Percentiles rank a stretch among this genome's conserved stretches.
Conservation (phyloP, 2,329 filamentous ascomycete genomes). For the Fusarium devonianum region DNA sequence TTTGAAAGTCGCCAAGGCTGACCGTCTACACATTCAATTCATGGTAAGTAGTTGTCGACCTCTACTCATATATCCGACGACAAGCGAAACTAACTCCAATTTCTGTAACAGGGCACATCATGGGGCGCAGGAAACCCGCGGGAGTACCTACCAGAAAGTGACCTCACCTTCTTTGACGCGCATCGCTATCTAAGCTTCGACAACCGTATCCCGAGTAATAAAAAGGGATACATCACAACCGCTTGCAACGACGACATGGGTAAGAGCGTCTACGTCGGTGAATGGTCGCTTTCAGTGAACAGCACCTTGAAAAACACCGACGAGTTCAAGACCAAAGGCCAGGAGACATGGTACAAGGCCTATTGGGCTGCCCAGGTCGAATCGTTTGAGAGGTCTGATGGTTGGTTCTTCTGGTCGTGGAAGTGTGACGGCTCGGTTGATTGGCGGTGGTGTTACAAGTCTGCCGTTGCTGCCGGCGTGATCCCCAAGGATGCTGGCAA, state of each 20-base stretch:
- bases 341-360: constrained; percentile 59
- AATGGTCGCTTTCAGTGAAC: constrained; percentile 64
- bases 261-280: constrained; percentile 60
- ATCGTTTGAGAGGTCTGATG: constrained; percentile 60
- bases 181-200: constrained; percentile 67
- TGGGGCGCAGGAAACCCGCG: constrained; percentile 66
- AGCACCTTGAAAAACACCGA: constrained; percentile 54
- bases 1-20: constrained; percentile 50
- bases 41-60: too few relatives aligned
- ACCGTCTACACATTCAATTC: constrained; percentile 60
- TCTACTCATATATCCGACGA: too few relatives aligned
- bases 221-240: constrained; percentile 58
- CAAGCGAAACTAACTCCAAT: too few relatives aligned
- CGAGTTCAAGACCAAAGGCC: constrained; percentile 52
- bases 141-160: constrained; percentile 51
- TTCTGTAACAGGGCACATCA: constrained; percentile 4
- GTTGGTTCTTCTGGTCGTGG: constrained; percentile 70
- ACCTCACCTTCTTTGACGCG: constrained; percentile 62
- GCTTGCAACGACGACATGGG: constrained; percentile 57
- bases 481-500: constrained; percentile 38
- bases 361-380: constrained; percentile 66
- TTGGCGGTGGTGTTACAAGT: constrained; percentile 58
- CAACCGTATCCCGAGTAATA: constrained; percentile 49
- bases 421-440: constrained; percentile 56
- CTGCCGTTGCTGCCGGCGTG: constrained; percentile 37